Base-by-base conservation (phyloP, 2,329 filamentous ascomycete genomes). In the Penicillium sp. region DNA sequence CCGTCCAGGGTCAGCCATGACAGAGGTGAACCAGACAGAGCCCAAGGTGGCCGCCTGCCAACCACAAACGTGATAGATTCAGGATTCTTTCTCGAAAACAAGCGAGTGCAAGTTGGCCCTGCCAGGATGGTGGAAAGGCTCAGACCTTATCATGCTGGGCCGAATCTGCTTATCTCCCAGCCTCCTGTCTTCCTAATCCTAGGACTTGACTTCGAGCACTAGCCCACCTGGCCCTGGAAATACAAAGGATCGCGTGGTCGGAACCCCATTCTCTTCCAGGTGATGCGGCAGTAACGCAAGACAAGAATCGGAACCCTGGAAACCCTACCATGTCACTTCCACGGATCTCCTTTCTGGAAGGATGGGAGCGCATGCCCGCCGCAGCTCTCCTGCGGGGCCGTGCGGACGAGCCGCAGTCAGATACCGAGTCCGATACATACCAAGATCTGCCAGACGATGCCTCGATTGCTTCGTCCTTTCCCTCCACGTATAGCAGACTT, bases 331-430 rank as follows among this genome's bases (percentile, higher is more conserved):
- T 74, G 71, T 73, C 71, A 41, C 59, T 74, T 12, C 65, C 64
- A 43, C 68, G 71, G 46, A 61, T 72, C 39, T 65, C 68, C 33
- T 73, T 72, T 36, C 55, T 73, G n/a, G 70, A 73, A 55, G 68
- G 68, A 38, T 72, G 70, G 65, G 70, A 72, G 37, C 65, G 66
- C 26, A 64, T 58, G 42, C 62, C 63, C 26, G 55, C 62, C 33
- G 55, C 61, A 5, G 55, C 62, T 18, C 54, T 64, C 37, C 55
- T 62, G 39, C 61, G 59, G 42, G 58, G 53, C n/a, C 47, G 52
- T n/a, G 42, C 47, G 24, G 57, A 49, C 24, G 59, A 57, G 26
- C 50, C 50, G 9, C 13, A 40, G 25, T 52, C 58, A 5, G 49
- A 53, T 51, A 46, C 46, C 38, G 56, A 60, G 37, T 63, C 62